These are phyloP conservation scores for Salicornia ramosissima DNA, from an alignment of 148 eudicot genomes.

Conservation along the genomic window DNA sequence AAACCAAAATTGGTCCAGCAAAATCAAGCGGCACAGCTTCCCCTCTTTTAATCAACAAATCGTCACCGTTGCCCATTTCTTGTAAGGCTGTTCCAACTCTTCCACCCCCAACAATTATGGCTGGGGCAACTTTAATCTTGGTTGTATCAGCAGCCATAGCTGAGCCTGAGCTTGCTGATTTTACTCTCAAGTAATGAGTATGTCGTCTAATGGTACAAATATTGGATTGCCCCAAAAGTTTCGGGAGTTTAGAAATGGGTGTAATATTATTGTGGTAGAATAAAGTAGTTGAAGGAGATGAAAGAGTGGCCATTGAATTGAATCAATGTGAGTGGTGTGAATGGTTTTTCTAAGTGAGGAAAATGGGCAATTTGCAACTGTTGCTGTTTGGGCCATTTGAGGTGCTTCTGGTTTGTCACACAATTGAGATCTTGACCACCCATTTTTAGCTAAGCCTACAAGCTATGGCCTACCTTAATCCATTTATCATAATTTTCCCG, in stretches of 20 bases:
- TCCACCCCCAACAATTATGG: conserved; percentile 86
- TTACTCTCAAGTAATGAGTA: conserved; percentile 13
- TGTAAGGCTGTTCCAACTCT: conserved; percentile 77
- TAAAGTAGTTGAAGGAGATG: conserved; percentile 17
- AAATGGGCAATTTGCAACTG: neutral
- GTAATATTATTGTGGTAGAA: conserved; percentile 18
- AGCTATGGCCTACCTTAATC: too few species aligned
- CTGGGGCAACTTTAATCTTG: conserved; percentile 48
- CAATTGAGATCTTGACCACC: too few species aligned
- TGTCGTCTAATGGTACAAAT: neutral
- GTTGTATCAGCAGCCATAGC: conserved; percentile 30
- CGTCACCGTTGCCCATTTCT: conserved; percentile 78
- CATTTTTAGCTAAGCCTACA: too few species aligned
- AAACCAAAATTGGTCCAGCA: conserved; percentile 79
- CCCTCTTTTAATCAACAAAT: conserved; percentile 74
- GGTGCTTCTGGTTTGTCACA: too few species aligned
- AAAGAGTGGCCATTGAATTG: conserved; percentile 28
- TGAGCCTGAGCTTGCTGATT: neutral
- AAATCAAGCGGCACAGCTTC: conserved; percentile 76
- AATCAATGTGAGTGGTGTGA: neutral
- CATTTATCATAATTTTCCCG: too few species aligned
- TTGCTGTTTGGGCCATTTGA: conserved; percentile 12
- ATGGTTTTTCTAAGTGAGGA: neutral
- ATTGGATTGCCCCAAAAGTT: conserved; percentile 5
- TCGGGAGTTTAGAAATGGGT: conserved; percentile 27